Percentiles rank a stretch among this genome's conserved stretches.
Conservation (phyloP, 805 yeast genomes). For the Yarrowia sp. region DNA sequence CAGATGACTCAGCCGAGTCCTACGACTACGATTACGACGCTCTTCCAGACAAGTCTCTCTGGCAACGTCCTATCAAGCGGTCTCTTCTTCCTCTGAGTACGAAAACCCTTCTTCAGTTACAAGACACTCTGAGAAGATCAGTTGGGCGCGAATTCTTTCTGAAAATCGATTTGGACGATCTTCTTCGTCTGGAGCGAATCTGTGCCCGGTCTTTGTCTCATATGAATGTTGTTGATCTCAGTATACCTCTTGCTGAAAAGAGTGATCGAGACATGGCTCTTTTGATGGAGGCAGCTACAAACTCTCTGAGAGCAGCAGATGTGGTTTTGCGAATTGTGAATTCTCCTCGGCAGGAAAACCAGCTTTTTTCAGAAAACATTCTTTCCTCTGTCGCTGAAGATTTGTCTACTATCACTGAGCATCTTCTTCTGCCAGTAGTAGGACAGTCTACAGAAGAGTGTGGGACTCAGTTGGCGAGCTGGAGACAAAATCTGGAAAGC, state of each 20-base stretch:
- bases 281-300: constrained; percentile 3
- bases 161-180: neutral
- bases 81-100: neutral
- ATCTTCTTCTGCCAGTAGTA: neutral
- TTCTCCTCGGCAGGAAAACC: neutral
- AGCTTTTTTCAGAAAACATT: constrained; percentile 7
- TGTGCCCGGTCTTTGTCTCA: constrained; percentile 4
- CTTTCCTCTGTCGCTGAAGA: neutral
- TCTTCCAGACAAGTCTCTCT: neutral
- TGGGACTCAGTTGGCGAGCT: neutral
- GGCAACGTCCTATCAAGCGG: constrained; percentile 2
- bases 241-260: neutral
- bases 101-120: neutral
- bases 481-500: constrained; percentile 12
- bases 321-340: neutral
- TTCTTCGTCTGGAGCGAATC: neutral
- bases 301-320: neutral
- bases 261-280: neutral
- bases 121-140: neutral
- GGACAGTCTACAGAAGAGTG: neutral
- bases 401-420: neutral
- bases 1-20: neutral
- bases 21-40: constrained; percentile 17
- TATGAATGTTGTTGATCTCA: neutral
- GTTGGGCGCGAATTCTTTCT: neutral